Evolutionary conservation across 495 filamentous ascomycete species (phyloP).

Genomic region (Neurospora discreta): DNA sequence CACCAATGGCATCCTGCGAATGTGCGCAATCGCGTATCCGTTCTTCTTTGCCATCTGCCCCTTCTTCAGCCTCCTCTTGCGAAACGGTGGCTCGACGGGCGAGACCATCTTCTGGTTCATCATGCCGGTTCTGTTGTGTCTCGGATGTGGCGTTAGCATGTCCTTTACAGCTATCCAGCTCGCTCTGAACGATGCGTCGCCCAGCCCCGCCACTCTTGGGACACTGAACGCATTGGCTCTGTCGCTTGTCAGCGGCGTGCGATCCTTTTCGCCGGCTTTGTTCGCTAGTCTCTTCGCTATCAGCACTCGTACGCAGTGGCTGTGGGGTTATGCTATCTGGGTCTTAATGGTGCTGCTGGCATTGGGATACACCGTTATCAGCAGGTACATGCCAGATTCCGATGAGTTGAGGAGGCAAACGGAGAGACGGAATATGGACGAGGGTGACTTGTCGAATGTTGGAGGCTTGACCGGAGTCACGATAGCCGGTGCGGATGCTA

Average conservation of each 20-base stretch:
- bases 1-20: slow-evolving; percentile 46
- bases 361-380: slow-evolving; percentile 29
- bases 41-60: slow-evolving; percentile 44
- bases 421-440: slow-evolving; percentile 4
- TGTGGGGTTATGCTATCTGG: slow-evolving; percentile 56
- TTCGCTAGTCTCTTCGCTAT: slow-evolving; percentile 52
- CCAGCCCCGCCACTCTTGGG: slow-evolving; percentile 45
- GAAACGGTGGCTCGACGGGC: slow-evolving; percentile 16
- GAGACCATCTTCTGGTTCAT: slow-evolving; percentile 45
- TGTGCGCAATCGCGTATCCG: slow-evolving; percentile 44
- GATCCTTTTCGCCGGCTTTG: slow-evolving; percentile 48
- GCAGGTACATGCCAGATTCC: slow-evolving; percentile 39
- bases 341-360: slow-evolving; percentile 41
- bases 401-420: slow-evolving; percentile 26
- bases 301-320: slow-evolving; percentile 43
- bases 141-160: slow-evolving; percentile 54
- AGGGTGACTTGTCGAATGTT: not conserved
- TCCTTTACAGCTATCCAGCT: slow-evolving; percentile 58
- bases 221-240: slow-evolving; percentile 56
- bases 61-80: slow-evolving; percentile 41
- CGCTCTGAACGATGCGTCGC: slow-evolving; percentile 56
- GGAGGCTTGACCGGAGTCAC: not conserved
- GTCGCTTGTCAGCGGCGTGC: slow-evolving; percentile 36
- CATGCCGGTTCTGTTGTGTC: slow-evolving; percentile 22
- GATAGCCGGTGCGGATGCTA: not conserved